A percentile compares a stretch with the other conserved stretches of the same genome.
Evolutionary conservation across 768 basidiomycete species (phyloP).

Genomic region (Boletus sp.): DNA sequence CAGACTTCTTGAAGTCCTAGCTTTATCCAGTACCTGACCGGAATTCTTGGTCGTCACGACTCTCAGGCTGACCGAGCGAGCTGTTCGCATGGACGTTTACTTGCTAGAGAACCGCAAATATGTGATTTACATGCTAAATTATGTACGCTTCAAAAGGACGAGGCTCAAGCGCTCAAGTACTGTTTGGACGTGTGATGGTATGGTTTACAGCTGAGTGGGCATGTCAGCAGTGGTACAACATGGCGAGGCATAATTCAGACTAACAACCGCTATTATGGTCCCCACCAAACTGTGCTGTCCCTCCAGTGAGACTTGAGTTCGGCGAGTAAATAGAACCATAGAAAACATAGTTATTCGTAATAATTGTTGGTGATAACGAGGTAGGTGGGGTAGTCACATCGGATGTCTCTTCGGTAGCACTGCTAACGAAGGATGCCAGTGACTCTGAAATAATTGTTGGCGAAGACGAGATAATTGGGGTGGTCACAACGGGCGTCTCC

Average conservation of each 20-base stretch:
- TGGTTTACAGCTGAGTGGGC: not conserved
- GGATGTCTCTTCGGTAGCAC: not conserved
- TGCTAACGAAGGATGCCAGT: not conserved
- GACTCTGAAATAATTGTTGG: not conserved
- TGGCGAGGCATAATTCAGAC: not conserved
- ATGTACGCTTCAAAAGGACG: too few relatives aligned
- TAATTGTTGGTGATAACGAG: not conserved
- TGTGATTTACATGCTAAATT: too few relatives aligned
- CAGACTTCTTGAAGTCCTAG: too few relatives aligned
- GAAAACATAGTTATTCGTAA: not conserved
- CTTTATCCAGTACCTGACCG: too few relatives aligned
- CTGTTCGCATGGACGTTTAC: too few relatives aligned
- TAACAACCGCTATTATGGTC: constrained; percentile 3
- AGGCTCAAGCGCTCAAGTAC: too few relatives aligned
- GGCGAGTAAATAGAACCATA: not conserved
- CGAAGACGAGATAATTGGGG: too few relatives aligned
- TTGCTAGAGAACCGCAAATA: too few relatives aligned
- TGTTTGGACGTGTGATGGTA: not conserved
- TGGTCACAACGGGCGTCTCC: too few relatives aligned
- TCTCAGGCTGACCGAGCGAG: too few relatives aligned
- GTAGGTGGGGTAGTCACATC: not conserved
- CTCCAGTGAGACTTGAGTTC: not conserved
- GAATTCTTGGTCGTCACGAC: too few relatives aligned
- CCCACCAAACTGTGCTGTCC: constrained; percentile 4
- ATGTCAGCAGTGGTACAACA: not conserved